phyloP scores from a whole-genome alignment of 805 yeast species.

The Phaffomyces antillensis region DNA sequence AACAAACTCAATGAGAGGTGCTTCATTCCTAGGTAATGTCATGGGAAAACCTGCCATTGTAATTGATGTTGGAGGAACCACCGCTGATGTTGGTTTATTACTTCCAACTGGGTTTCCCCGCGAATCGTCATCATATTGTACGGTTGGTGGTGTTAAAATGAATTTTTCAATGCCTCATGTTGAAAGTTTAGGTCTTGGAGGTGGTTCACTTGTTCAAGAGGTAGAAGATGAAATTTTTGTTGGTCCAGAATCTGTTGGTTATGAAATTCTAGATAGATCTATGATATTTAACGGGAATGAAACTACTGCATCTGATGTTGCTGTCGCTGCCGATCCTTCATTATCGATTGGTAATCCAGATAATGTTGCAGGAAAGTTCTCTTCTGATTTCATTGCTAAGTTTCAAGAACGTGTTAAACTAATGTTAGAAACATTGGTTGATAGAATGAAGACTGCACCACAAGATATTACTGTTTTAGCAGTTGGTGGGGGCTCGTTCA shows the following conservation, averaged over 20 bases:
- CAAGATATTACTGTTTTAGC: slow-evolving; percentile 37
- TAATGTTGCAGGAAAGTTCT: slow-evolving; percentile 19
- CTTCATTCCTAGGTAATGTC: slow-evolving; percentile 31
- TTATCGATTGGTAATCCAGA: slow-evolving; percentile 4
- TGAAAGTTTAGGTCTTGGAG: slow-evolving; percentile 44
- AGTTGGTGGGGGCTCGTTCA: slow-evolving; percentile 47
- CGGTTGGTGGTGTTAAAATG: slow-evolving; percentile 42
- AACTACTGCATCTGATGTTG: slow-evolving; percentile 34
- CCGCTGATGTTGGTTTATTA: slow-evolving; percentile 41
- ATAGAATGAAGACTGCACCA: slow-evolving; percentile 39
- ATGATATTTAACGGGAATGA: slow-evolving; percentile 36
- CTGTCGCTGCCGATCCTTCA: slow-evolving; percentile 20
- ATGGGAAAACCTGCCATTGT: slow-evolving; percentile 29
- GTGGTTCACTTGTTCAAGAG: slow-evolving; percentile 39
- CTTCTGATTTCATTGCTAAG: slow-evolving; percentile 10
- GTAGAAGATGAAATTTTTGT: slow-evolving; percentile 24
- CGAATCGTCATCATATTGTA: slow-evolving; percentile 36
- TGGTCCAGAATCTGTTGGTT: slow-evolving; percentile 46
- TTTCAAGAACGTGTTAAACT: slow-evolving; percentile 10
- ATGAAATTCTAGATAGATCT: slow-evolving; percentile 27
- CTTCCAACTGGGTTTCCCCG: slow-evolving; percentile 41
- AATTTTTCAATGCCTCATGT: slow-evolving; percentile 46
- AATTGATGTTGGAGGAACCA: slow-evolving; percentile 45
- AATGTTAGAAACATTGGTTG: slow-evolving; percentile 30
- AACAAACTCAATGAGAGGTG: slow-evolving; percentile 44